Evolutionary conservation across 768 basidiomycete genomes (phyloP), one percentile per base, ranked within the genome.

Genomic region (Lactarius hatsudake): DNA sequence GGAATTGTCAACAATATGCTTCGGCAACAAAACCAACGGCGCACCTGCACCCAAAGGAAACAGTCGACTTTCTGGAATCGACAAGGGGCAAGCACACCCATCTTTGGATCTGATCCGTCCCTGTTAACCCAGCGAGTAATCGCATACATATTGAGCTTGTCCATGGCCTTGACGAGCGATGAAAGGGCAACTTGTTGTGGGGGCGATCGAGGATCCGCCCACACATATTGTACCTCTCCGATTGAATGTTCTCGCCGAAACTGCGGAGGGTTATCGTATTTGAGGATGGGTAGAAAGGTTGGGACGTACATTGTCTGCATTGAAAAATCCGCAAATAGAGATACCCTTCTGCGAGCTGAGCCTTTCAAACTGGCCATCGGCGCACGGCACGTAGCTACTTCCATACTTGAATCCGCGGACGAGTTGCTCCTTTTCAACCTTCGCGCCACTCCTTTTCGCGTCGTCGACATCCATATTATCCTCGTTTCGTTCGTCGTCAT

Each of bases 331-430:
- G 72, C 90, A 86, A 53, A 98, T 86, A 60, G 96, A 93, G 57
- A 98, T 89, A 0, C 96, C 96, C 72, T 88, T 89, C 73, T 79
- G 83, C 0, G 94, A 91, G n/a, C 80, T 78, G 45, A 97, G 78
- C 68, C 80, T 83, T 36, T 85, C 84, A 72, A 94, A 96, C 62
- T 88, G 87, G n/a, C 87, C 92, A 61, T 93, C 92, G 2, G 92
- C 90, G 76, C 89, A 89, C 0, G 93, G 93, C 3, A 86, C 90
- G 76, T 93, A 95, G 1, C 91, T 90, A 2, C 93, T 84, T 23
- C 96, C 96, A 73, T 97, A 96, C 77, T 91, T 91, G 81, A 91
- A 96, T 2, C 93, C 94, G 70, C 82, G 79, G 28, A 93, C 81
- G 9, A 95, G 85, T 43, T 94, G 84, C 71, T 93, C 90, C 76